Evolutionary conservation across 495 filamentous ascomycete species (phyloP).

Genomic region (Margaritispora aquatica): DNA sequence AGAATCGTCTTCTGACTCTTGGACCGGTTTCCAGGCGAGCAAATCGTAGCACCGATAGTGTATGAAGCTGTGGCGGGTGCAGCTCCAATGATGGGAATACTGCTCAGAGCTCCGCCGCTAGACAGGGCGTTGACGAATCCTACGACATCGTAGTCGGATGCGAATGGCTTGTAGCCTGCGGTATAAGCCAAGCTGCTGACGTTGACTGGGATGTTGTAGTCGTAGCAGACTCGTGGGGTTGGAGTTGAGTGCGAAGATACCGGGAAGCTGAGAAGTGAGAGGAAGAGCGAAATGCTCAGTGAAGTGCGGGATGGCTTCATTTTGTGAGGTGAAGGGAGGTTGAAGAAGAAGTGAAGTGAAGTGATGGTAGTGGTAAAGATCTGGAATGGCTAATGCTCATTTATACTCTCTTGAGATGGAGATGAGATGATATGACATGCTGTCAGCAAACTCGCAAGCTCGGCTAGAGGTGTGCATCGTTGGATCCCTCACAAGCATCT

Average conservation of each 20-base stretch:
- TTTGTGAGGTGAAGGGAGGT: not conserved
- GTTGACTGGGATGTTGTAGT: slow-evolving; percentile 1
- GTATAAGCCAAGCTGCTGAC: not conserved
- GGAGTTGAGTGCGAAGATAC: not conserved
- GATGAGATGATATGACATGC: no score
- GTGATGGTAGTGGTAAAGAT: not conserved
- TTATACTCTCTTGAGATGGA: not conserved
- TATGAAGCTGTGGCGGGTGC: not conserved
- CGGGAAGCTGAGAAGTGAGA: not conserved
- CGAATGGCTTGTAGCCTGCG: slow-evolving; percentile 1
- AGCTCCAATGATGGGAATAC: not conserved
- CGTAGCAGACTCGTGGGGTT: not conserved
- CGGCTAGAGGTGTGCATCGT: not conserved
- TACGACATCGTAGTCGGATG: slow-evolving; percentile 1
- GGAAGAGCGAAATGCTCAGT: not conserved
- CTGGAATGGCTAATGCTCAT: not conserved
- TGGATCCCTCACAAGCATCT: not conserved
- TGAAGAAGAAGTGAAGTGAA: not conserved
- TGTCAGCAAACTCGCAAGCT: no score
- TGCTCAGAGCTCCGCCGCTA: not conserved
- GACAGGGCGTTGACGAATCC: not conserved
- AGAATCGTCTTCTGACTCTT: not conserved
- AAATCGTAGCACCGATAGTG: slow-evolving; percentile 5
- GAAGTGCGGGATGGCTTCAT: not conserved
- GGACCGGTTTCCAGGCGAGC: not conserved